Conservation (phyloP, 371 early-diverging fungal genomes). For the Circinella umbellata region DNA sequence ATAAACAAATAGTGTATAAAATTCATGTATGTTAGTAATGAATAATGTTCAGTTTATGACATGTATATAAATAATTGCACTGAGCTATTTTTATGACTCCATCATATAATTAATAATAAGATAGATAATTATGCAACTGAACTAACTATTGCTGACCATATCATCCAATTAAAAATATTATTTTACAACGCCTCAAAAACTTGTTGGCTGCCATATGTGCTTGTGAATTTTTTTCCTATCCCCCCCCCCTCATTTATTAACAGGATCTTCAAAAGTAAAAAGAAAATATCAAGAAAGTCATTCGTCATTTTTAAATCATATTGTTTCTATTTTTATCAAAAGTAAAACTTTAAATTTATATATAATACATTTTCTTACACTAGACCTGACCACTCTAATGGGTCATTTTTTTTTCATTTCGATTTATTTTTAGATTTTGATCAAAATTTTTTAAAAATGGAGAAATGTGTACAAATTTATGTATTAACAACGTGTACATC, state of each 20-base stretch:
- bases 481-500: background rate
- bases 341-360: constrained; percentile 2
- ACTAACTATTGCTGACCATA: too few relatives aligned
- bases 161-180: too few relatives aligned
- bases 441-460: background rate
- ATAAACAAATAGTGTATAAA: background rate
- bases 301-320: background rate
- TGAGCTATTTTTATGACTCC: too few relatives aligned
- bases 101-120: too few relatives aligned
- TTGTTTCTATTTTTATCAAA: constrained; percentile 1
- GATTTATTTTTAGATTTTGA: background rate
- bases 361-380: background rate
- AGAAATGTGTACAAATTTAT: background rate
- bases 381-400: background rate
- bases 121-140: too few relatives aligned
- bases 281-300: background rate
- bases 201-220: too few relatives aligned
- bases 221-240: too few relatives aligned
- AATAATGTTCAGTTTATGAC: too few relatives aligned
- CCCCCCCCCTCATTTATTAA: too few relatives aligned
- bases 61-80: too few relatives aligned
- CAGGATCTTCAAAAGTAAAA: too few relatives aligned
- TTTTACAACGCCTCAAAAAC: too few relatives aligned
- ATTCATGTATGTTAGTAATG: background rate
- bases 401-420: background rate